Conservation (phyloP, 176 grass and related monocot genomes). For the Saccharum officinarum region DNA sequence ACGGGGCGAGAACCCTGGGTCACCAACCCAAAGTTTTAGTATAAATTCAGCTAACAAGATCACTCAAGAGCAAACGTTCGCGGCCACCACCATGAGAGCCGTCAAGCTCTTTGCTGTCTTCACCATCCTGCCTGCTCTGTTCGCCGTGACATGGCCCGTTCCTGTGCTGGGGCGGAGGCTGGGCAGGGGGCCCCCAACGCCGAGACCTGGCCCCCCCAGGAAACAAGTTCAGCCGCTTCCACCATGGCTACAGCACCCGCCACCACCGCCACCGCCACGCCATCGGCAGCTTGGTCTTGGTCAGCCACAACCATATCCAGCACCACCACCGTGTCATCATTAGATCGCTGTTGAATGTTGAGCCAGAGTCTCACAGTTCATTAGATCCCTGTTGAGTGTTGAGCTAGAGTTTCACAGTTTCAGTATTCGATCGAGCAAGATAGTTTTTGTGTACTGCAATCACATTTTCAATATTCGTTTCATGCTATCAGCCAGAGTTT, state of each 20-base stretch:
- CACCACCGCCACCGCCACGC: too few relatives aligned
- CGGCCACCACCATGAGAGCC: neutral
- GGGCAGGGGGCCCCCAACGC: neutral
- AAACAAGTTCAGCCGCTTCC: too few relatives aligned
- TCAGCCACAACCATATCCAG: neutral
- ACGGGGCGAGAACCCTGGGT: neutral
- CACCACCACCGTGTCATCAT: neutral
- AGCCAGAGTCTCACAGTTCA: neutral
- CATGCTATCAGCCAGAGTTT: too few relatives aligned
- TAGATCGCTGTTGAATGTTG: neutral
- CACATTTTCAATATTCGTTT: too few relatives aligned
- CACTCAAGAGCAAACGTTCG: neutral
- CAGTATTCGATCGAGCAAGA: too few relatives aligned
- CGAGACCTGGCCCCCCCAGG: neutral
- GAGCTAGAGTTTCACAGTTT: neutral
- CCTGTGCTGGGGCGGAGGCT: neutral
- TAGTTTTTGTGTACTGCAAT: too few relatives aligned
- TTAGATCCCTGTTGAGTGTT: neutral
- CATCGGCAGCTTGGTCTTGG: neutral
- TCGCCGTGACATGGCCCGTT: neutral
- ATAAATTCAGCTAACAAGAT: neutral
- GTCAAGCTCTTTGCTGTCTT: slow-evolving; percentile 8
- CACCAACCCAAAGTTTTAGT: neutral
- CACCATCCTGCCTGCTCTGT: neutral
- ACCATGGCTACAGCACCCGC: too few relatives aligned